Conservation (phyloP, 441 rosid genomes). For the Brassica balearica region DNA sequence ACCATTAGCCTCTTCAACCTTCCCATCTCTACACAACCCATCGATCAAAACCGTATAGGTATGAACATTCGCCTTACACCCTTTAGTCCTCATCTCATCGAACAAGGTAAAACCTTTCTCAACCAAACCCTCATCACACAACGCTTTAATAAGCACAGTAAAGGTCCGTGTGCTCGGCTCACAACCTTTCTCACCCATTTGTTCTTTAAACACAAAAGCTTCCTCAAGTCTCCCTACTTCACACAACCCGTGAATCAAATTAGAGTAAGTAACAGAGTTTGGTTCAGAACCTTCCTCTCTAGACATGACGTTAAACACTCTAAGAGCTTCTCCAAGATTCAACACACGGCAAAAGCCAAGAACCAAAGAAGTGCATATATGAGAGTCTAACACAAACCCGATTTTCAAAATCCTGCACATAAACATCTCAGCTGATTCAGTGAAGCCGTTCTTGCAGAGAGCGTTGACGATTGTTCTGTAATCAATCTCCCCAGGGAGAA, state of each 20-base stretch:
- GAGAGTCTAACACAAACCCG: constrained; percentile 54
- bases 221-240: constrained; percentile 48
- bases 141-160: constrained; percentile 51
- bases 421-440: constrained; percentile 55
- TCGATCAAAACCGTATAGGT: constrained; percentile 53
- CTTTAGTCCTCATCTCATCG: constrained; percentile 47
- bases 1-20: constrained; percentile 51
- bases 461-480: constrained; percentile 53
- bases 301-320: constrained; percentile 57
- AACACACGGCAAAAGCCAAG: constrained; percentile 48
- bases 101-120: constrained; percentile 46
- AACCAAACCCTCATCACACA: constrained; percentile 47
- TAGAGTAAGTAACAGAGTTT: constrained; percentile 53
- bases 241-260: constrained; percentile 54
- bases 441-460: constrained; percentile 53
- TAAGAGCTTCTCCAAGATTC: constrained; percentile 38
- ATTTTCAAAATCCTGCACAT: constrained; percentile 49
- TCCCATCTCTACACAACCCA: constrained; percentile 52
- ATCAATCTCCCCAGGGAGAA: constrained; percentile 50
- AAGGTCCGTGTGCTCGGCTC: constrained; percentile 50
- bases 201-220: constrained; percentile 48
- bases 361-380: constrained; percentile 55
- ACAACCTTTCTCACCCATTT: constrained; percentile 50
- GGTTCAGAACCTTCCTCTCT: constrained; percentile 44
- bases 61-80: constrained; percentile 48